Evolutionary conservation across 345 rosid genomes (phyloP), one percentile per base, ranked within the genome.

Genomic region (Viola odorata): DNA sequence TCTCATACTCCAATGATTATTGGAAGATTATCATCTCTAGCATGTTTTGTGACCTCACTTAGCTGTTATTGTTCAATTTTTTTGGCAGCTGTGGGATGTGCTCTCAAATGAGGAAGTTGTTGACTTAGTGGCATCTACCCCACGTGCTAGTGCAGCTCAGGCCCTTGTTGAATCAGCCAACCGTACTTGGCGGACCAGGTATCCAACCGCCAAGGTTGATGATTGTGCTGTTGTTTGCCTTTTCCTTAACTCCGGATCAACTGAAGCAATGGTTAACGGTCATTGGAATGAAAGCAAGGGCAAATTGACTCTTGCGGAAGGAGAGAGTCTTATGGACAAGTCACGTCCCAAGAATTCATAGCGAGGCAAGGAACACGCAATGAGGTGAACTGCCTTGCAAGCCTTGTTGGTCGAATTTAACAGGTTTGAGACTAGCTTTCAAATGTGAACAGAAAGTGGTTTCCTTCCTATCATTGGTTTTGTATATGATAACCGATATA

Each of bases 151-250:
- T 11, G 68, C 68, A 23, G 68, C 68, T 54, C 51, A 38, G 51
- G 45, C 37, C 8, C 44, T 64, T 48, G 68, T 64, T 17, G 60
- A 64, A 5, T 23, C 40, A 5, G 68, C 68, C 0, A 12, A 12
- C 44, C 60, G 41, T 7, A 60, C 45, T 6, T 64, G 68, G 68
- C 54, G 41, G 60, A 13, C 17, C 44, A 64, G 15, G 50, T 64
- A 16, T 45, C 68, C 68, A 0, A 44, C 60, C 15, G 55, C 68
- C 58, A 64, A 64, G 44, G 41, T 55, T 23, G 68, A 64, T 14
- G 68, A 64, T 37, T 64, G 68, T 55, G 68, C 68, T 3, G 68
- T 16, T 15, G 53, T 54, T 36, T 64, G 68, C 53, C 60, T 64
- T 8, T 64, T 64, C 68, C 53, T 64, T 32, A 32, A 40, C 37